Evolutionary conservation across 768 basidiomycete genomes (phyloP), one percentile per base, ranked within the genome.

Genomic region (Podaxis sp.): DNA sequence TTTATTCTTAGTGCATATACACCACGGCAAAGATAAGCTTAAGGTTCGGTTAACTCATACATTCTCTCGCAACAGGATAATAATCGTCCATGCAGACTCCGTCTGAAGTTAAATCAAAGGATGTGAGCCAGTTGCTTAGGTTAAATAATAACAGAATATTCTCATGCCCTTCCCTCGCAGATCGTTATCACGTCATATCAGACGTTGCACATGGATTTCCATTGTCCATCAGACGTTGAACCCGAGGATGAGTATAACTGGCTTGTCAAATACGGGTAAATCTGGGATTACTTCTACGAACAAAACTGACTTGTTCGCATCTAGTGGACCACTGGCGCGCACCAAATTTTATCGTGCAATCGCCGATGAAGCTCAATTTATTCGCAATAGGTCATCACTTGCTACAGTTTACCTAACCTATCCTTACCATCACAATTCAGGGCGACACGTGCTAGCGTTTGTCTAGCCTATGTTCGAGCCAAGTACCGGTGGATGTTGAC

Each of bases 401-500:
- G 4, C 63, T 53, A 33, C n/a, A 58, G 40, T 56, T 26, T 51
- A 56, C 53, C 30, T 15, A 37, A 37, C 38, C 10, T 2, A 49
- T 30, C 17, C 41, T 52, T 17, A 54, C 10, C 2, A 13, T 7
- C 44, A 56, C 3, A 37, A 6, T 3, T 37, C 64, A 87, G 85
- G 38, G 72, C 75, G 11, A 89, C 88, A 2, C 82, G 83, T 4
- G 77, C 83, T 10, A 89, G 87, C 66, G 75, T 82, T 30, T 83
- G 81, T 40, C 76, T 88, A 20, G 85, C 87, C 1, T 80, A 82
- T 67, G 77, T 95, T 30, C 79, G 84, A 48, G 74, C 87, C 0
- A 86, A 81, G 64, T 88, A 89, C 67, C 77, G 91, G 22, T 95
- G 93, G 93, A 85, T 86, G 77, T 77, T 93, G 26, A 92, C 90